Conservation (phyloP, 2,329 filamentous ascomycete genomes). For the Claviceps fusiformis region DNA sequence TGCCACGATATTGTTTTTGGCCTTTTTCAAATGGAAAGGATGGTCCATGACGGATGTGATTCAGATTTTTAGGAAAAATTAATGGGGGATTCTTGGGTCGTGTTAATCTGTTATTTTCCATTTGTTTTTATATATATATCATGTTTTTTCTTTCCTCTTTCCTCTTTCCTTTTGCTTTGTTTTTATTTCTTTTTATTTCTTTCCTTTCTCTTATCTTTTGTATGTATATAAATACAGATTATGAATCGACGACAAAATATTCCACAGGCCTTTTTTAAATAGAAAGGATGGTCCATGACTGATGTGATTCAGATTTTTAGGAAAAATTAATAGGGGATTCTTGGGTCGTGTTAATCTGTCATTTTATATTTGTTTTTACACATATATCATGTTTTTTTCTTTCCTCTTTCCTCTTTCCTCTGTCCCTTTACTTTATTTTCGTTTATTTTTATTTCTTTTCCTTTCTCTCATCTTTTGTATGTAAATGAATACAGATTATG, state of each 20-base stretch:
- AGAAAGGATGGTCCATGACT: constrained; percentile 4
- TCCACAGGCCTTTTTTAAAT: not conserved
- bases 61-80: not conserved
- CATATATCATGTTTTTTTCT: not conserved
- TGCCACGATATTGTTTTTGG: constrained; percentile 1
- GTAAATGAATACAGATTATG: too few species aligned
- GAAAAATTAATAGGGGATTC: not conserved
- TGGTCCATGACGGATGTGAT: constrained; percentile 3
- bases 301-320: not conserved
- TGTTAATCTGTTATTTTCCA: not conserved
- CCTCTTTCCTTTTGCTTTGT: too few species aligned
- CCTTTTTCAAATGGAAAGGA: constrained; percentile 4
- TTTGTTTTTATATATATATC: not conserved
- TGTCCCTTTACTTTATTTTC: too few species aligned
- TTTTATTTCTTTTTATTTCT: too few species aligned
- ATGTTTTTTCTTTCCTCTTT: not conserved
- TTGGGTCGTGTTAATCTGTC: not conserved
- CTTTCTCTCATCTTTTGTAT: too few species aligned
- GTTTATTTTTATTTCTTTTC: too few species aligned
- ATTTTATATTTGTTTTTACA: not conserved
- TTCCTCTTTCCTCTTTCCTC: too few species aligned
- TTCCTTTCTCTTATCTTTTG: too few species aligned
- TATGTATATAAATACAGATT: too few species aligned
- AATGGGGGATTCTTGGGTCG: not conserved
- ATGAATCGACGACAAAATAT: too few species aligned